Evolutionary conservation across 148 eudicot species (phyloP).

Genomic region (Vaccinium macrocarpon): DNA sequence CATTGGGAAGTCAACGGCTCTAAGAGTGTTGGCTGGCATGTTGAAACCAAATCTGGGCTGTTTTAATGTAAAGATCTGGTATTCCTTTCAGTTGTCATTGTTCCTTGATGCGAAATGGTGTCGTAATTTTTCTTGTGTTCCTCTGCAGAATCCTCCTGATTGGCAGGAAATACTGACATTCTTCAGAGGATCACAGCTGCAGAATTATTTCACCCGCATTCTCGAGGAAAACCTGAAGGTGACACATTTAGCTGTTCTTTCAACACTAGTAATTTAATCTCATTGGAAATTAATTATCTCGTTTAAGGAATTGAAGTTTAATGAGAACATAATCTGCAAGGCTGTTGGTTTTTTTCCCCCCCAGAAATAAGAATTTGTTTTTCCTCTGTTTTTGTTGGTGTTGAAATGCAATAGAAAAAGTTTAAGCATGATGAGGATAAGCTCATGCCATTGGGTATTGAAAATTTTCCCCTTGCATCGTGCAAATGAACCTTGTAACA

Average conservation of each 20-base stretch:
- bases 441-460: not conserved
- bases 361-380: not conserved
- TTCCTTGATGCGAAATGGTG: not conserved
- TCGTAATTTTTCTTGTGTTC: not conserved
- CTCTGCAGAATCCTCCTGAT: conserved; percentile 86
- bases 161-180: conserved; percentile 89
- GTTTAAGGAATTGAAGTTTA: not conserved
- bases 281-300: not conserved
- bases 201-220: conserved; percentile 87
- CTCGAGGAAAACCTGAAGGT: conserved; percentile 94
- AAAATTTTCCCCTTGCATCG: not conserved
- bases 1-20: conserved; percentile 55
- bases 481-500: not conserved
- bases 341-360: not conserved
- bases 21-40: conserved; percentile 79
- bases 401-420: not conserved
- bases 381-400: not conserved
- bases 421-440: not conserved
- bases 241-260: not conserved
- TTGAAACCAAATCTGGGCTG: conserved; percentile 93
- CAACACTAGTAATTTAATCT: not conserved
- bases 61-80: conserved; percentile 51
- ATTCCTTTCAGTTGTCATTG: not conserved
- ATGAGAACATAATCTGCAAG: not conserved
- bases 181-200: conserved; percentile 87